Percentiles rank a stretch among this genome's conserved stretches.
phyloP scores from a whole-genome alignment of 148 eudicot genomes.

The Gaultheria prostrata region DNA sequence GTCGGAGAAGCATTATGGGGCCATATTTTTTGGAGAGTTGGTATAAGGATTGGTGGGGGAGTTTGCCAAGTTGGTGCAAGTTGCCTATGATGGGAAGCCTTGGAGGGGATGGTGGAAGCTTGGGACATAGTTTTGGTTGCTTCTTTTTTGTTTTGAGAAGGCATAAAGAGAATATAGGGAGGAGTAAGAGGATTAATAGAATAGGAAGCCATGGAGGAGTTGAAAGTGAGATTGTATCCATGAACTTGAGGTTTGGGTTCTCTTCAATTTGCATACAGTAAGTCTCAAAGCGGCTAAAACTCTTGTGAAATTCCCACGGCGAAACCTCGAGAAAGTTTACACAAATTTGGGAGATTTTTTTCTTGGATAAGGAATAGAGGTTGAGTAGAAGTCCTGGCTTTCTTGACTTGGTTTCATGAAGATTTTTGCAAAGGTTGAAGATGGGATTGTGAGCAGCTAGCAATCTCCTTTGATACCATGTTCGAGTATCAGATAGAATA shows the following conservation, averaged over 20 bases:
- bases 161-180: background rate
- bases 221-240: background rate
- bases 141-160: background rate
- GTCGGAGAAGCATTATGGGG: slow-evolving; percentile 14
- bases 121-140: background rate
- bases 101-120: slow-evolving; percentile 18
- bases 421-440: too few species aligned
- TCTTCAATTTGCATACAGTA: background rate
- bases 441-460: too few species aligned
- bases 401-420: too few species aligned
- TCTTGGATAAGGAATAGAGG: too few species aligned
- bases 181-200: background rate
- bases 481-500: too few species aligned
- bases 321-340: too few species aligned
- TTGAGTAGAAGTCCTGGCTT: too few species aligned
- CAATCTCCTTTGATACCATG: too few species aligned
- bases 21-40: slow-evolving; percentile 8
- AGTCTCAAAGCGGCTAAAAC: too few species aligned
- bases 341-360: too few species aligned
- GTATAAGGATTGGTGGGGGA: slow-evolving; percentile 13
- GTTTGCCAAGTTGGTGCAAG: slow-evolving; percentile 14
- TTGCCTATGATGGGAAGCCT: slow-evolving; percentile 16
- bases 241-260: background rate
- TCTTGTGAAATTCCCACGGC: too few species aligned
- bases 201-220: background rate